phyloP scores from a whole-genome alignment of 805 yeast species.

The Lipomyces yamanashiensis region DNA sequence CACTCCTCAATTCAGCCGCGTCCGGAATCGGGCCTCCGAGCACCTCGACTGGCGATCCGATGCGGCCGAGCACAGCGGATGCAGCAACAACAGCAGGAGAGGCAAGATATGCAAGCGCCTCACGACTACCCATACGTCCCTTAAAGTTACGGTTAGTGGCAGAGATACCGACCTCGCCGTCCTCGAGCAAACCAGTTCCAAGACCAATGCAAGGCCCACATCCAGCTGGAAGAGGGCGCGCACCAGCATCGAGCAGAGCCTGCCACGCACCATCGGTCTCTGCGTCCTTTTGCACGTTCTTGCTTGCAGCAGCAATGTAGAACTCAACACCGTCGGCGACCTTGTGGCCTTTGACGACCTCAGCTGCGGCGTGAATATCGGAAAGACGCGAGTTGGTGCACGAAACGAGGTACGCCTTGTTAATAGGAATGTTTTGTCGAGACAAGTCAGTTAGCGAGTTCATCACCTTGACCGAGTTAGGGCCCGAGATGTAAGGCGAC shows the following conservation, averaged over 20 bases:
- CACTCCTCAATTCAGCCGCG: slow-evolving; percentile 37
- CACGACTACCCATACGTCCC: slow-evolving; percentile 98
- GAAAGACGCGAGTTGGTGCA: slow-evolving; percentile 95
- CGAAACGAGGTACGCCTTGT: slow-evolving; percentile 96
- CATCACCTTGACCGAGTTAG: slow-evolving; percentile 93
- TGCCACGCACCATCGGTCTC: slow-evolving; percentile 93
- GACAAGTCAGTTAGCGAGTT: slow-evolving; percentile 77
- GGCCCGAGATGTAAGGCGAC: slow-evolving; percentile 92
- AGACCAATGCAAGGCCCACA: slow-evolving; percentile 99
- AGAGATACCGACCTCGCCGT: slow-evolving; percentile 97
- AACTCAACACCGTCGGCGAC: slow-evolving; percentile 90
- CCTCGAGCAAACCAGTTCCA: slow-evolving; percentile 90
- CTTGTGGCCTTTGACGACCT: slow-evolving; percentile 77
- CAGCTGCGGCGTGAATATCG: slow-evolving; percentile 94
- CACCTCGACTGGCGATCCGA: slow-evolving; percentile 89
- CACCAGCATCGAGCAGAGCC: slow-evolving; percentile 86
- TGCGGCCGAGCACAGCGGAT: slow-evolving; percentile 91
- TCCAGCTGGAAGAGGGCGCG: slow-evolving; percentile 94
- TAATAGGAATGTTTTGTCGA: slow-evolving; percentile 70
- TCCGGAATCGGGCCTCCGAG: slow-evolving; percentile 53
- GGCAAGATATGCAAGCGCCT: slow-evolving; percentile 93
- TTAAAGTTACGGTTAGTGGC: slow-evolving; percentile 98
- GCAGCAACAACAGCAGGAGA: slow-evolving; percentile 99
- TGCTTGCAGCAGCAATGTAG: slow-evolving; percentile 96
- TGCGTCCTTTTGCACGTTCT: slow-evolving; percentile 90